Percentiles rank a stretch among this genome's conserved stretches.
Conservation (phyloP, 768 basidiomycete genomes). For the Grammothele lineata region DNA sequence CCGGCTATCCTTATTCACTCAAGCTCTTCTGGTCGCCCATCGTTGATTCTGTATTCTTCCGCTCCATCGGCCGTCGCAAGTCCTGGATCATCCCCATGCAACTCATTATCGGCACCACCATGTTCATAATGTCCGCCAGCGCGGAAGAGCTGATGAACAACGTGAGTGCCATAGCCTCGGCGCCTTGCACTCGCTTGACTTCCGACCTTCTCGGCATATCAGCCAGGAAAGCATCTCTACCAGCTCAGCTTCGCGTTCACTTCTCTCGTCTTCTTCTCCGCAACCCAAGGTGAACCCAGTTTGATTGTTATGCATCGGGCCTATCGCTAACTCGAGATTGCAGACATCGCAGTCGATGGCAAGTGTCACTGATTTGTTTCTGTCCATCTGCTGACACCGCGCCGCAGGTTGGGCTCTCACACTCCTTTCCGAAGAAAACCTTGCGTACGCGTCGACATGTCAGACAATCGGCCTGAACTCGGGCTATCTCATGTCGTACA, state of each 20-base stretch:
- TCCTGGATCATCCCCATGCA: slow-evolving; percentile 99
- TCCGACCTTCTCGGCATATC: slow-evolving; percentile 1
- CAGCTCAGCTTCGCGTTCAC: slow-evolving; percentile 85
- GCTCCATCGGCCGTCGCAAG: slow-evolving; percentile 87
- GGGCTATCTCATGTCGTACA: slow-evolving; percentile 94
- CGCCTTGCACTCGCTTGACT: slow-evolving; percentile 4
- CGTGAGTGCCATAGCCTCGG: slow-evolving; percentile 38
- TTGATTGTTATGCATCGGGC: not conserved
- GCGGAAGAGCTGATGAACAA: slow-evolving; percentile 75
- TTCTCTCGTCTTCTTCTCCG: slow-evolving; percentile 88
- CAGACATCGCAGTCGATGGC: slow-evolving; percentile 98
- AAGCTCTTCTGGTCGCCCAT: slow-evolving; percentile 98
- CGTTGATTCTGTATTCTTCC: slow-evolving; percentile 85
- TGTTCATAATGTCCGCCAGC: slow-evolving; percentile 73
- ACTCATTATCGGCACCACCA: slow-evolving; percentile 76
- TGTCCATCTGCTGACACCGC: slow-evolving; percentile 33
- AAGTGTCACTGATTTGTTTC: slow-evolving; percentile 22
- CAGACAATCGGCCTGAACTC: slow-evolving; percentile 97
- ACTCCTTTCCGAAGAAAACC: slow-evolving; percentile 84
- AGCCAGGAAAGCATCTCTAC: slow-evolving; percentile 80
- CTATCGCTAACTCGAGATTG: slow-evolving; percentile 13
- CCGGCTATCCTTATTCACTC: slow-evolving; percentile 93
- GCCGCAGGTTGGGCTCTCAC: slow-evolving; percentile 72
- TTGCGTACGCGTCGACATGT: slow-evolving; percentile 96
- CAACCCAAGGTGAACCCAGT: slow-evolving; percentile 77